Evolutionary conservation across 495 filamentous ascomycete species (phyloP), one percentile per base, ranked within the genome.

Genomic region (Penicillium nucicola): DNA sequence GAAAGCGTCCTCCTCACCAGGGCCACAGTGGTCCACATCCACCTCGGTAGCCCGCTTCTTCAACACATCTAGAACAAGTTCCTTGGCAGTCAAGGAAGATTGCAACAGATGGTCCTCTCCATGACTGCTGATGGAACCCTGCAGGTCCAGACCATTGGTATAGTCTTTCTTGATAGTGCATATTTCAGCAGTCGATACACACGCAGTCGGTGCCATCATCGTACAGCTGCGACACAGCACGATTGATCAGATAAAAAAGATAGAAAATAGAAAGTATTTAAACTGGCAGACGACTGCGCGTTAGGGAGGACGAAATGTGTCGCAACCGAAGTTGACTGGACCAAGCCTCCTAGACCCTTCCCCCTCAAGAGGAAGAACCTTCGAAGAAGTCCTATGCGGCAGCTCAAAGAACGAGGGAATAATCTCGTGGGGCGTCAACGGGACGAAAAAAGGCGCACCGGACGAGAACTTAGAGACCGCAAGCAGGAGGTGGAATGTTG

Each of bases 371-470:
- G 90, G 91, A 95, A 97, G 91, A 92, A 90, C 84, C 86, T 82
- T 79, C 84, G 81, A 85, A 86, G 82, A 79, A 84, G 83, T 90
- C 87, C 88, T 97, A 97, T 97, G 90, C 91, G 91, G 91, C 91
- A 95, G 91, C 88, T 92, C 88, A 82, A 79, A 69, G 68, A 68
- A 71, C 75, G 78, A 75, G 71, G 77, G 74, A 63, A 57, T 64
- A 74, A 75, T 58, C 62, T 68, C 68, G 76, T 76, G 70, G 65
- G 74, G 76, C 77, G 81, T 77, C 76, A 74, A 66, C 53, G 57
- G 60, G 65, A 61, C 62, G 52, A 71, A 65, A 68, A 76, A 76
- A 70, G 69, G 74, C 74, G 75, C 70, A 75, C 76, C 70, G 53
- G 67, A 69, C 68, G 83, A 77, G 60, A 76, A 52, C 69, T 55